A percentile compares a stretch with the other conserved stretches of the same genome.
phyloP scores from a whole-genome alignment of 768 basidiomycete genomes.

The Russula lepida region DNA sequence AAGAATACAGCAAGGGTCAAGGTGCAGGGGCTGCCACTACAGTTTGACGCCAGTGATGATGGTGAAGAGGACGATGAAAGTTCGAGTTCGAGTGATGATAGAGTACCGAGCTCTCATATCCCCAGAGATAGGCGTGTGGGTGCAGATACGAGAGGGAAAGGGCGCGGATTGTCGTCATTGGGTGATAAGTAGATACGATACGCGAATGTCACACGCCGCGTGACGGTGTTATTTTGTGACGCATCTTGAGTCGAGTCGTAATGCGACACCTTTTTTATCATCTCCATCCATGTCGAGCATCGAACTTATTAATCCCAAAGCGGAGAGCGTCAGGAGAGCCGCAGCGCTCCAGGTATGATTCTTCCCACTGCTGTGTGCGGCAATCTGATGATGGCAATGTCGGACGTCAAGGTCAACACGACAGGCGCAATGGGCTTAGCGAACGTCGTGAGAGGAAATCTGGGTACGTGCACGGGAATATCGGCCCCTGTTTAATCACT shows the following conservation, averaged over 20 bases:
- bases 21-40: not conserved
- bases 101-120: slow-evolving; percentile 11
- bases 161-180: slow-evolving; percentile 12
- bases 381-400: slow-evolving; percentile 22
- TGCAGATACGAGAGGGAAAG: not conserved
- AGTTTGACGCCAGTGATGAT: not conserved
- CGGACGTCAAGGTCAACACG: slow-evolving; percentile 61
- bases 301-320: slow-evolving; percentile 95
- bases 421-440: slow-evolving; percentile 96
- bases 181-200: not conserved
- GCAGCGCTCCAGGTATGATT: slow-evolving; percentile 80
- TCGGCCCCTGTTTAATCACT: not conserved
- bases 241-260: not conserved
- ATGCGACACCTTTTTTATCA: not conserved
- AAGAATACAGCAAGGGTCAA: slow-evolving; percentile 3
- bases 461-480: slow-evolving; percentile 48
- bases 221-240: not conserved
- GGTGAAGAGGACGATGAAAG: slow-evolving; percentile 14
- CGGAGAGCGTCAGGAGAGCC: slow-evolving; percentile 84
- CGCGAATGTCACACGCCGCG: not conserved
- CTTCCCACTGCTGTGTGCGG: slow-evolving; percentile 11
- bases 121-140: slow-evolving; percentile 20
- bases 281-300: slow-evolving; percentile 47
- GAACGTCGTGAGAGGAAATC: slow-evolving; percentile 92
- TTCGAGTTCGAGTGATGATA: slow-evolving; percentile 16